Percentiles rank a stretch among this genome's conserved stretches.
Conservation (phyloP, 805 yeast species). For the Sungouiozyma intestinalis region DNA sequence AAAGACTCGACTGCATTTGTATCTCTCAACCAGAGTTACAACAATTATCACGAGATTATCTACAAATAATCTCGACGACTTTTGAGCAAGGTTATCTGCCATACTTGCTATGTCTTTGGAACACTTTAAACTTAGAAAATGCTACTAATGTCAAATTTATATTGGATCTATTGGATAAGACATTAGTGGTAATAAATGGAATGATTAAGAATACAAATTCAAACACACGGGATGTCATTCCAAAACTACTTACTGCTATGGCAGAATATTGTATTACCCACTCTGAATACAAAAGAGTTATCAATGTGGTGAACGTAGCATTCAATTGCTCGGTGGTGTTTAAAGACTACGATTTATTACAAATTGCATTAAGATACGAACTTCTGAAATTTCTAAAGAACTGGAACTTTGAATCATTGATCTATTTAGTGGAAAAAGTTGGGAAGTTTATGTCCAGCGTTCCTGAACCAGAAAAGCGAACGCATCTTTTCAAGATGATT, state of each 20-base stretch:
- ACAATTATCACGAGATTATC: not conserved
- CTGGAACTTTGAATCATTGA: not conserved
- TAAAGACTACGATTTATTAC: slow-evolving; percentile 9
- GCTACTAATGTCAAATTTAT: slow-evolving; percentile 2
- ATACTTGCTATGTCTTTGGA: slow-evolving; percentile 7
- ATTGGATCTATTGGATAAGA: slow-evolving; percentile 12
- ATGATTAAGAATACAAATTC: slow-evolving; percentile 4
- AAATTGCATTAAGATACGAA: slow-evolving; percentile 9
- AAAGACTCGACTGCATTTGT: not conserved
- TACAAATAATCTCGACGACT: not conserved
- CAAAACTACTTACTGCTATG: slow-evolving; percentile 5
- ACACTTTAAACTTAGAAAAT: slow-evolving; percentile 6
- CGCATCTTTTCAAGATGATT: slow-evolving; percentile 3
- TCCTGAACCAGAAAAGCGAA: slow-evolving; percentile 5
- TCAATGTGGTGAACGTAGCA: slow-evolving; percentile 19
- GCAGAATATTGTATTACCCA: slow-evolving; percentile 12
- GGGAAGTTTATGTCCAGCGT: slow-evolving; percentile 6
- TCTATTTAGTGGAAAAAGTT: not conserved
- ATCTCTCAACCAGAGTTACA: not conserved
- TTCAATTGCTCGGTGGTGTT: slow-evolving; percentile 18
- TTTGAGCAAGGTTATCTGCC: not conserved
- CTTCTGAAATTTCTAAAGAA: slow-evolving; percentile 5
- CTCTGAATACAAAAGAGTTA: slow-evolving; percentile 16
- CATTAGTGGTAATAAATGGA: slow-evolving; percentile 14
- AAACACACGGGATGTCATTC: not conserved